A percentile compares a stretch with the other conserved stretches of the same genome.
Conservation (phyloP, 495 filamentous ascomycete species). For the Tuber calosporum region DNA sequence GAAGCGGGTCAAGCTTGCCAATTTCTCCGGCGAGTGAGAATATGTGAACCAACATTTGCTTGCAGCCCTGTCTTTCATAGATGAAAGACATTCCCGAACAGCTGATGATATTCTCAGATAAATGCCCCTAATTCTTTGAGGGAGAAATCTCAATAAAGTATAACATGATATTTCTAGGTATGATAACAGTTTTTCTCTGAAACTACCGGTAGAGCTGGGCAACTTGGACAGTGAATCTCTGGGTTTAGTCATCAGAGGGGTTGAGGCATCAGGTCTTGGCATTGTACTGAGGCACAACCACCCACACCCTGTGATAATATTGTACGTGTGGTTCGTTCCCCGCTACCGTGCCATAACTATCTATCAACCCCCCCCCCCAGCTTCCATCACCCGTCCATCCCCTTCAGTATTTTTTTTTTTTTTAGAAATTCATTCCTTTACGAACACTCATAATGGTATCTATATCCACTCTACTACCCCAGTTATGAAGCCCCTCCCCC, state of each 20-base stretch:
- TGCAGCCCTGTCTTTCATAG: neutral
- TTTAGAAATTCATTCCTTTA: neutral
- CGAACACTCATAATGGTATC: neutral
- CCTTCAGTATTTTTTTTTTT: neutral
- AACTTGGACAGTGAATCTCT: neutral
- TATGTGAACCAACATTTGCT: neutral
- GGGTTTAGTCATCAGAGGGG: neutral
- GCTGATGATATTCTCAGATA: neutral
- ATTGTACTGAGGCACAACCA: neutral
- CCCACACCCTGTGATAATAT: neutral
- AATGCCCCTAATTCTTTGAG: neutral
- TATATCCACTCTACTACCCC: neutral
- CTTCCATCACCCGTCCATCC: neutral
- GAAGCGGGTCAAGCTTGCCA: neutral
- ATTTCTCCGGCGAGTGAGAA: neutral
- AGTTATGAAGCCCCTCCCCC: neutral
- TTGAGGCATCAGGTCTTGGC: neutral
- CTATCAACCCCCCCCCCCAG: neutral
- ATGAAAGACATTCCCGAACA: neutral
- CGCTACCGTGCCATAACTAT: neutral
- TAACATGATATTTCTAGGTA: neutral
- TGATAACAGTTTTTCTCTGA: neutral
- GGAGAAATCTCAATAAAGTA: neutral
- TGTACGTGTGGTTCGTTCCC: neutral
- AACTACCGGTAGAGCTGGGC: neutral